These are phyloP conservation scores for Entelexis paramagnoliae DNA, from an alignment of 1,139 yeast species.

Conservation along the genomic window DNA sequence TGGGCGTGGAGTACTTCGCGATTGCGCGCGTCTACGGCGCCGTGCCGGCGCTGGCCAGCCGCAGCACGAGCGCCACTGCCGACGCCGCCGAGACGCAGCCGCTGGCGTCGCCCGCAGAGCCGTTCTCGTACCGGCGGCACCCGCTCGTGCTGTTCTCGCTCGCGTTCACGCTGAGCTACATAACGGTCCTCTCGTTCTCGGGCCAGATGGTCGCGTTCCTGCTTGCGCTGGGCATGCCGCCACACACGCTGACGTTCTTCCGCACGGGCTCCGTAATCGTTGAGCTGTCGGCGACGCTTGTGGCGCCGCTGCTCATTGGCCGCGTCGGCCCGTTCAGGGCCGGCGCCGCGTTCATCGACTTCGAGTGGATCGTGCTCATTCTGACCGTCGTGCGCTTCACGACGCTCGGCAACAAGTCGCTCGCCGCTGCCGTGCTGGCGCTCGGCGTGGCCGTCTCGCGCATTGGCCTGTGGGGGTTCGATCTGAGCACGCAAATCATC, in stretches of 20 bases:
- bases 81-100: not conserved
- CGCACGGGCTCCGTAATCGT: constrained; percentile 18
- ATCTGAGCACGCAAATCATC: constrained; percentile 31
- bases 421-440: constrained; percentile 16
- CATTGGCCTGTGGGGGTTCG: constrained; percentile 37
- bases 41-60: constrained; percentile 26
- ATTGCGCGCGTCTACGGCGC: constrained; percentile 30
- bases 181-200: constrained; percentile 18
- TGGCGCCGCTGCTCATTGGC: constrained; percentile 10
- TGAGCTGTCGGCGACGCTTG: constrained; percentile 15
- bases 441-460: constrained; percentile 32
- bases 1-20: constrained; percentile 30
- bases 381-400: constrained; percentile 12
- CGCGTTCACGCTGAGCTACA: constrained; percentile 8
- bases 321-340: constrained; percentile 28
- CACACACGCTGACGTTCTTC: constrained; percentile 13
- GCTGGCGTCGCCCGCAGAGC: not conserved
- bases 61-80: not conserved
- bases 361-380: constrained; percentile 24
- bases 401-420: not conserved
- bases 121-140: constrained; percentile 18
- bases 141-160: constrained; percentile 17
- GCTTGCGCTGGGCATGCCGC: constrained; percentile 12
- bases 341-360: constrained; percentile 29
- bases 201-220: constrained; percentile 20